Percentiles rank a stretch among this genome's conserved stretches.
These are phyloP conservation scores for Chalciporus sphaerocephalus DNA, from an alignment of 768 basidiomycete genomes.

Conservation along the genomic window DNA sequence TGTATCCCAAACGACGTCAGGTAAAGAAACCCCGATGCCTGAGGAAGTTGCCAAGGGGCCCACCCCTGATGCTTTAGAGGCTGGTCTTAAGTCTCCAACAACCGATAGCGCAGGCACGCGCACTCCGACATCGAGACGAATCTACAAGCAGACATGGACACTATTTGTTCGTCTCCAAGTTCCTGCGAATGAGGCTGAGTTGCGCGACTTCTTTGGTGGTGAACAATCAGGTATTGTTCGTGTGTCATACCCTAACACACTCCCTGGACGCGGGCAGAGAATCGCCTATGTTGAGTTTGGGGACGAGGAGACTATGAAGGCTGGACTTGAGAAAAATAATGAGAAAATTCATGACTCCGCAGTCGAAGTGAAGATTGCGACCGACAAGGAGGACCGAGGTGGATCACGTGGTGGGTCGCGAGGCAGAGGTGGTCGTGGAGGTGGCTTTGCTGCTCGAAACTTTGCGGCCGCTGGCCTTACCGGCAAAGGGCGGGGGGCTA, in stretches of 20 bases:
- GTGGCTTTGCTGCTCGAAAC: conserved; percentile 56
- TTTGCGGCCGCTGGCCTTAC: conserved; percentile 69
- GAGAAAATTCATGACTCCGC: conserved; percentile 68
- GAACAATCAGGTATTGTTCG: conserved; percentile 66
- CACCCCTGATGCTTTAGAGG: conserved; percentile 24
- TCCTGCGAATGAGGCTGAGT: conserved; percentile 54
- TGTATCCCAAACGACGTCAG: conserved; percentile 31
- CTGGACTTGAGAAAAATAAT: conserved; percentile 67
- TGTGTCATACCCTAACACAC: conserved; percentile 52
- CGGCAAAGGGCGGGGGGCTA: conserved; percentile 27
- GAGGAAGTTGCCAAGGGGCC: conserved; percentile 24
- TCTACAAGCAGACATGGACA: conserved; percentile 75
- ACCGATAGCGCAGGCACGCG: conserved; percentile 60
- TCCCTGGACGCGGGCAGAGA: conserved; percentile 46
- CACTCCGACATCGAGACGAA: conserved; percentile 66
- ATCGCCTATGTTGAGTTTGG: conserved; percentile 88
- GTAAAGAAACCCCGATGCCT: conserved; percentile 37
- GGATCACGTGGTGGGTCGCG: conserved; percentile 50
- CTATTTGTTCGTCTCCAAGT: conserved; percentile 70
- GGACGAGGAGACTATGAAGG: conserved; percentile 81
- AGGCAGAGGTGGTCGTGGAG: conserved; percentile 46
- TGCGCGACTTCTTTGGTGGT: conserved; percentile 75
- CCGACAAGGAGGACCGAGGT: conserved; percentile 45
- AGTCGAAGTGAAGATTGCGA: conserved; percentile 70
- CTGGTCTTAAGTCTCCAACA: conserved; percentile 50